These are phyloP conservation scores for Phytophthora nicotianae DNA, from an alignment of 352 stramenopile genomes.

Conservation along the genomic window DNA sequence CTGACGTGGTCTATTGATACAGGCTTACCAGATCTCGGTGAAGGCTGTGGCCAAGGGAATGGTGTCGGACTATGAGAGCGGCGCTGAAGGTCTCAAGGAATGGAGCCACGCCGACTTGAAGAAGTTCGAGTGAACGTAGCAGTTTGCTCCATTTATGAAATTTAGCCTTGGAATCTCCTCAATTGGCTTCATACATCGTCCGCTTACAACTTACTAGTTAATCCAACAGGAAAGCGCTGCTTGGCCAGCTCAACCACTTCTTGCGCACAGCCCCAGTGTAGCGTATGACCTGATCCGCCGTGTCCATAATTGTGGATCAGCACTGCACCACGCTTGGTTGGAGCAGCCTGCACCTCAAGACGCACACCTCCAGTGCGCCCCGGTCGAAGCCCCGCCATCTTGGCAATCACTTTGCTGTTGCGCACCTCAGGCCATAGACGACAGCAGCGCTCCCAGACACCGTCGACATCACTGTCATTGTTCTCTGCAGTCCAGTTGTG, in stretches of 20 bases:
- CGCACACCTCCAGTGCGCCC: conserved; percentile 47
- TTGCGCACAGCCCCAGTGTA: conserved; percentile 71
- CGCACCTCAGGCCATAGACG: conserved; percentile 46
- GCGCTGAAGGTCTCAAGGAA: conserved; percentile 42
- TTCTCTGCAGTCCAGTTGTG: conserved; percentile 58
- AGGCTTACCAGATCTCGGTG: conserved; percentile 48
- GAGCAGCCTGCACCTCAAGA: conserved; percentile 45
- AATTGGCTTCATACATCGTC: background rate
- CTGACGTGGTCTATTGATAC: conserved; percentile 8
- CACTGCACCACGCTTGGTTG: conserved; percentile 36
- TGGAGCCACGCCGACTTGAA: conserved; percentile 63
- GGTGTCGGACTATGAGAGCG: conserved; percentile 71
- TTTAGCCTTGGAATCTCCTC: background rate
- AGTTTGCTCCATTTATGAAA: background rate
- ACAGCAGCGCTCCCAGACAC: conserved; percentile 59
- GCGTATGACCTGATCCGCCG: conserved; percentile 62
- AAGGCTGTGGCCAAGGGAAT: conserved; percentile 67
- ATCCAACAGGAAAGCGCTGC: conserved; percentile 15
- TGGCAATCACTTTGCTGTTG: conserved; percentile 48
- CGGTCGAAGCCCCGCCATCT: conserved; percentile 57
- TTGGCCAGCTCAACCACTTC: conserved; percentile 50
- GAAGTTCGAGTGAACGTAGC: conserved; percentile 41
- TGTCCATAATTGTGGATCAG: conserved; percentile 82
- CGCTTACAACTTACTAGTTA: conserved; percentile 9
- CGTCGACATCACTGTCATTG: conserved; percentile 46